Evolutionary conservation across 225 moss, liverwort and hornwort genomes (phyloP).

Genomic region (Marchantia paleacea): DNA sequence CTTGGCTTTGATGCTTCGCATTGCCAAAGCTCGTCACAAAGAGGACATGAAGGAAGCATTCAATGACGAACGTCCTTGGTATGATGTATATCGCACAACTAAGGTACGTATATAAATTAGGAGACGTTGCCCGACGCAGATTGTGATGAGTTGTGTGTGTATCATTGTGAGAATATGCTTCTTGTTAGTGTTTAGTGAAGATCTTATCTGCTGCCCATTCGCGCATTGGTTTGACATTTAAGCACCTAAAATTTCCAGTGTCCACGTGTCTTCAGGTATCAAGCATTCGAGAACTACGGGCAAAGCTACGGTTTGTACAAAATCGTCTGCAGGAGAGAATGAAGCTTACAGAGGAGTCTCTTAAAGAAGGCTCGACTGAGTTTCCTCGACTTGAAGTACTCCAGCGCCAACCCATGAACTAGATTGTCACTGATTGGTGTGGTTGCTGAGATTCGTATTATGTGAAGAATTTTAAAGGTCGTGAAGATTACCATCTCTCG

Average conservation of each 20-base stretch:
- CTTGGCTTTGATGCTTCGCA: constrained; percentile 55
- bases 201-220: background rate
- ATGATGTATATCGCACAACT: constrained; percentile 53
- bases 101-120: constrained; percentile 35
- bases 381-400: constrained; percentile 62
- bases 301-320: constrained; percentile 50
- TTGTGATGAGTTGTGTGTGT: no score
- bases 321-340: constrained; percentile 59
- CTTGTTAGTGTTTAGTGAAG: background rate
- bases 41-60: constrained; percentile 67
- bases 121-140: no score
- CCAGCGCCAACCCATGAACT: constrained; percentile 1
- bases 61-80: constrained; percentile 65
- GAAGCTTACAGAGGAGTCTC: constrained; percentile 54
- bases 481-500: background rate
- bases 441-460: background rate
- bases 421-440: constrained; percentile 1
- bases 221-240: background rate
- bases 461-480: background rate
- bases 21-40: constrained; percentile 66
- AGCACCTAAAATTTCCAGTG: background rate
- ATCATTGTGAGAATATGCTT: background rate
- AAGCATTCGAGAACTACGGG: constrained; percentile 55
- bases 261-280: constrained; percentile 30
- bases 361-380: constrained; percentile 41